These are phyloP conservation scores for Lentinula edodes DNA, from an alignment of 768 basidiomycete species.

Conservation along the genomic window DNA sequence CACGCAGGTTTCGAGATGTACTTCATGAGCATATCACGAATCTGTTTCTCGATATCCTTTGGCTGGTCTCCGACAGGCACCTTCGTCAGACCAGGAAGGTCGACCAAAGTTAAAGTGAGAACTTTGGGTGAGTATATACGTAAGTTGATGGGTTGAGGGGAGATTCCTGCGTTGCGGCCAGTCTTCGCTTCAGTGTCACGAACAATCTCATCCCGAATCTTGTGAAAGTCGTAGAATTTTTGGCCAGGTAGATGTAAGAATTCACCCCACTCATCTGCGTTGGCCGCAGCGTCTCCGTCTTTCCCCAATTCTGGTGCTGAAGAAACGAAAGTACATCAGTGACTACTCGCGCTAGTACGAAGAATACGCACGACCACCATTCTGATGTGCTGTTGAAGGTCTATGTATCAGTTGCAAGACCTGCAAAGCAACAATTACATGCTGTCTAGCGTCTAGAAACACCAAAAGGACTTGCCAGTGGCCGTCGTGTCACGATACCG, in stretches of 20 bases:
- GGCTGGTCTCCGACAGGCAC: conserved; percentile 97
- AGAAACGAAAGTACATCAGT: conserved; percentile 5
- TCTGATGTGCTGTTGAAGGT: conserved; percentile 35
- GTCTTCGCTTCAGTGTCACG: conserved; percentile 98
- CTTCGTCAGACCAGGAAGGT: conserved; percentile 93
- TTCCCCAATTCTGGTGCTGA: conserved; percentile 11
- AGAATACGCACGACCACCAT: conserved; percentile 33
- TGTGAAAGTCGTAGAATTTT: conserved; percentile 97
- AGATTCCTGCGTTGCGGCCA: conserved; percentile 97
- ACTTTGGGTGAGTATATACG: conserved; percentile 97
- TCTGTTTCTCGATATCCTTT: conserved; percentile 95
- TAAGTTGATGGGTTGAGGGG: conserved; percentile 94
- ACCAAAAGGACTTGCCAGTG: conserved; percentile 56
- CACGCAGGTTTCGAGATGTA: conserved; percentile 94
- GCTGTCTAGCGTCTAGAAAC: neutral
- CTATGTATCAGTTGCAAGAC: conserved; percentile 94
- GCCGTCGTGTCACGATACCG: conserved; percentile 96
- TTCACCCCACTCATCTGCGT: conserved; percentile 97
- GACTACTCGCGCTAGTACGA: neutral
- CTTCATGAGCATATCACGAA: conserved; percentile 92
- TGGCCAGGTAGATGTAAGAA: conserved; percentile 95
- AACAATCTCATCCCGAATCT: conserved; percentile 94
- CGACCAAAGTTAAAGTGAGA: conserved; percentile 94
- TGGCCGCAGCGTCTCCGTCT: conserved; percentile 68
- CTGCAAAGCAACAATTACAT: conserved; percentile 28